Base-by-base conservation (phyloP, 345 rosid species). In the Gossypium stocksii region DNA sequence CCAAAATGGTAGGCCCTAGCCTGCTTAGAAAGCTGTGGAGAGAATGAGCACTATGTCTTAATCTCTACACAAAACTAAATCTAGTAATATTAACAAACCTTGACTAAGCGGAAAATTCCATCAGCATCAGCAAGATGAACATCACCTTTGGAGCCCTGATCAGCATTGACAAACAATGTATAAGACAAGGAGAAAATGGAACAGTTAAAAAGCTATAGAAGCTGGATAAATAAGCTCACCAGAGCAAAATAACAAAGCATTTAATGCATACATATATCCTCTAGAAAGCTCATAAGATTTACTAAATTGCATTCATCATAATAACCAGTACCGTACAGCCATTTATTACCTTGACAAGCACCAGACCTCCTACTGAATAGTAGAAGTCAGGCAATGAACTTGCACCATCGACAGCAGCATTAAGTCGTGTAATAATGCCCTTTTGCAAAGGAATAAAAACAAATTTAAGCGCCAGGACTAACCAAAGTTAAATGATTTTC, bases 321-420 rank as follows among this genome's bases (percentile, higher is more conserved):
- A 25, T 46, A 23, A 15, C 15, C 43, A 16, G 53, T 43, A 22
- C 7, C n/a, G 14, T 38, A 14, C 20, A 69, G 11, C 0, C 57
- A 80, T 65, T 77, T 7, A 76, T 88, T 86, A 93, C 99, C 98
- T 91, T 91, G 79, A 89, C 81, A 75, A 91, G 88, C 66, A 77
- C 81, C 88, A 93, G 80, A 57, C 95, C 87, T 77, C 91, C 85
- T 11, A 93, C 77, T n/a, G 94, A 82, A 78, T 91, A 74, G 80
- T 91, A 87, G 82, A 86, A 90, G 76, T 90, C 98, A 74, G 83
- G 87, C 90, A 96, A 81, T 58, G 87, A 86, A 76, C 85, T 87
- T 9, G 98, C 94, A 74, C 81, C 87, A 65, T 83, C 81, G 65
- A 81, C 81, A 9, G 83, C 88, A 76, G 86, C 80, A 84, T 90